A percentile compares a stretch with the other conserved stretches of the same genome.
These are phyloP conservation scores for Magnolia changhungtana DNA, from an alignment of 164 flowering plant genomes.

Conservation along the genomic window DNA sequence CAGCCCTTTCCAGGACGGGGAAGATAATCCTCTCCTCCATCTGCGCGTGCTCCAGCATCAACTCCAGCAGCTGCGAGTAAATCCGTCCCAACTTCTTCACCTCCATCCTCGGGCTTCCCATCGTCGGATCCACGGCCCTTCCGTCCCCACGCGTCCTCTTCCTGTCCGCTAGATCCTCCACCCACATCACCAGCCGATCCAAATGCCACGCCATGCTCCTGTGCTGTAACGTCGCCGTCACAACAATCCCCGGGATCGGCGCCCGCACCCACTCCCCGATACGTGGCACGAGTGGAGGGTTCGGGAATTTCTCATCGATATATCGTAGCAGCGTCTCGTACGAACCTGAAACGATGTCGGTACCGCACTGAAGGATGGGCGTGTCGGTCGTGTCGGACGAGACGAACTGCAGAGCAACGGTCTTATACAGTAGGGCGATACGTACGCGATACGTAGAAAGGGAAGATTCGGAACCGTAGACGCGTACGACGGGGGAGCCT, in stretches of 20 bases:
- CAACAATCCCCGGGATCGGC: slow-evolving; percentile 36
- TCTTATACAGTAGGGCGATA: slow-evolving; percentile 47
- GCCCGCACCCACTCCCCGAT: slow-evolving; percentile 10
- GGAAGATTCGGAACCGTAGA: slow-evolving; percentile 36
- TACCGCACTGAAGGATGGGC: slow-evolving; percentile 29
- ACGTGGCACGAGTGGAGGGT: slow-evolving; percentile 33
- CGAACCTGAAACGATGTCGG: slow-evolving; percentile 47
- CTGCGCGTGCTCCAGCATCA: slow-evolving; percentile 75
- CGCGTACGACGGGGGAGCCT: slow-evolving; percentile 14
- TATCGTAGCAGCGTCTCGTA: slow-evolving; percentile 34
- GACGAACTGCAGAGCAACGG: slow-evolving; percentile 30
- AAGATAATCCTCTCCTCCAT: slow-evolving; percentile 72
- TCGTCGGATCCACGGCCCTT: slow-evolving; percentile 35
- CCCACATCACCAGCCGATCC: slow-evolving; percentile 64
- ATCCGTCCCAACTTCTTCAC: slow-evolving; percentile 54
- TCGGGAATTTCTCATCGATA: slow-evolving; percentile 50
- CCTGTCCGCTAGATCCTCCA: slow-evolving; percentile 40
- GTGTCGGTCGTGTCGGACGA: slow-evolving; percentile 19
- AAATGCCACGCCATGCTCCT: slow-evolving; percentile 55
- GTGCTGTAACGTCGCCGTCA: slow-evolving; percentile 55
- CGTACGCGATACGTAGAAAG: slow-evolving; percentile 35
- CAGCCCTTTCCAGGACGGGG: slow-evolving; percentile 50
- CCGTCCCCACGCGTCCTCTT: slow-evolving; percentile 33
- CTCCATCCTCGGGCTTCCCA: slow-evolving; percentile 70
- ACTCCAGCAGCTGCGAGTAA: slow-evolving; percentile 47